These are phyloP conservation scores for Flaveria bidentis DNA, from an alignment of 129 eudicot species.

Conservation along the genomic window DNA sequence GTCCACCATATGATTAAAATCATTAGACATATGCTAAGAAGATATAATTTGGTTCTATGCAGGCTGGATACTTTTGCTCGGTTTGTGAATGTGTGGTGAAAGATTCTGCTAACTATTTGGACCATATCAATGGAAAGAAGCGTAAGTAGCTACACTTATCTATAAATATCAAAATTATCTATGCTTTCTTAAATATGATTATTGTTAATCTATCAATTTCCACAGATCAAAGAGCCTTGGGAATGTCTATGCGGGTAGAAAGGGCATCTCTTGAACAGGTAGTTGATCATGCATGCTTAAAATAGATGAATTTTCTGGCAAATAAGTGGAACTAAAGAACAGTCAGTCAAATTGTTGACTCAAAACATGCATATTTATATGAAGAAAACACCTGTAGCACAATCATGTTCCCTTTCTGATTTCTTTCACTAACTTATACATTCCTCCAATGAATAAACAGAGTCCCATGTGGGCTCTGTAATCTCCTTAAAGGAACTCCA, in stretches of 20 bases:
- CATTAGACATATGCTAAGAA: constrained; percentile 3
- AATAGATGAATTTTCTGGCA: not conserved
- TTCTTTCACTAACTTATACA: not conserved
- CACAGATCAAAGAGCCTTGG: constrained; percentile 99
- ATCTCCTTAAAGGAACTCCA: not conserved
- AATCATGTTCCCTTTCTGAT: not conserved
- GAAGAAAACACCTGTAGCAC: too few relatives aligned
- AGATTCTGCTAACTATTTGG: constrained; percentile 98
- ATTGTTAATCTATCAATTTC: constrained; percentile 16
- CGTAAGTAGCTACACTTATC: constrained; percentile 55
- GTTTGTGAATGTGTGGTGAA: constrained; percentile 99
- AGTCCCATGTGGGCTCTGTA: not conserved
- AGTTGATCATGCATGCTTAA: constrained; percentile 13
- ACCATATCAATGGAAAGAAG: constrained; percentile 97
- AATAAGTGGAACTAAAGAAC: not conserved
- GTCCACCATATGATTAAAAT: constrained; percentile 22
- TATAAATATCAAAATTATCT: not conserved
- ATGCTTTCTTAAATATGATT: not conserved
- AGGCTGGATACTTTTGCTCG: constrained; percentile 98
- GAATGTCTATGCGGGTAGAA: constrained; percentile 98
- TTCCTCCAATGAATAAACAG: not conserved
- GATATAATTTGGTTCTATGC: constrained; percentile 35
- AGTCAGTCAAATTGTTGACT: not conserved
- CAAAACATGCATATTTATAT: too few relatives aligned
- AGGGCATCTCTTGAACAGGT: constrained; percentile 98